phyloP scores from a whole-genome alignment of 2,329 filamentous ascomycete genomes.

The Apiospora sp. region DNA sequence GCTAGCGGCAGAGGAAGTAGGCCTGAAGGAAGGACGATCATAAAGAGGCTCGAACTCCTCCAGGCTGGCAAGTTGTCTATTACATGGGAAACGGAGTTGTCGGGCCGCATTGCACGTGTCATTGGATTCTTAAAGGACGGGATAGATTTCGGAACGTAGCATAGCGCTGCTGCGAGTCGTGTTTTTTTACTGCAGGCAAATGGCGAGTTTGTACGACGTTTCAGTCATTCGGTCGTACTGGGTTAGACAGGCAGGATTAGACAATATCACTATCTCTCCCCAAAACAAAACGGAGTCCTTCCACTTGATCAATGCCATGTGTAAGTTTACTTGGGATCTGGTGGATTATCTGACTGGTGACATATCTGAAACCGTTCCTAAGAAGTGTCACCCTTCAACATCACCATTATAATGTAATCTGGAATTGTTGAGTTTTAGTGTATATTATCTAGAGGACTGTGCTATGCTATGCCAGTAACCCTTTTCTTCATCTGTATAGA shows the following conservation, averaged over 20 bases:
- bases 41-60: background rate
- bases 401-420: background rate
- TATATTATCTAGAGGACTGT: constrained; percentile 11
- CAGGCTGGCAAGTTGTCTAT: background rate
- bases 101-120: background rate
- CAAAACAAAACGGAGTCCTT: background rate
- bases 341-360: background rate
- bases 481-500: background rate
- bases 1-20: background rate
- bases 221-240: background rate
- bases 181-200: background rate
- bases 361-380: background rate
- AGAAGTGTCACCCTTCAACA: background rate
- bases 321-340: background rate
- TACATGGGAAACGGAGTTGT: constrained; percentile 6
- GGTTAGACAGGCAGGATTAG: constrained; percentile 13
- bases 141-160: background rate
- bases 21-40: background rate
- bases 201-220: background rate
- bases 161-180: background rate
- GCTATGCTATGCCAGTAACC: constrained; percentile 12
- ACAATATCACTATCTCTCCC: background rate
- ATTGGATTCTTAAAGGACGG: constrained; percentile 3
- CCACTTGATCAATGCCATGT: background rate
- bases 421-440: background rate